A percentile compares a stretch with the other conserved stretches of the same genome.
Evolutionary conservation across 73 alveolate species (phyloP).

Genomic region (Tetrahymena borealis): DNA sequence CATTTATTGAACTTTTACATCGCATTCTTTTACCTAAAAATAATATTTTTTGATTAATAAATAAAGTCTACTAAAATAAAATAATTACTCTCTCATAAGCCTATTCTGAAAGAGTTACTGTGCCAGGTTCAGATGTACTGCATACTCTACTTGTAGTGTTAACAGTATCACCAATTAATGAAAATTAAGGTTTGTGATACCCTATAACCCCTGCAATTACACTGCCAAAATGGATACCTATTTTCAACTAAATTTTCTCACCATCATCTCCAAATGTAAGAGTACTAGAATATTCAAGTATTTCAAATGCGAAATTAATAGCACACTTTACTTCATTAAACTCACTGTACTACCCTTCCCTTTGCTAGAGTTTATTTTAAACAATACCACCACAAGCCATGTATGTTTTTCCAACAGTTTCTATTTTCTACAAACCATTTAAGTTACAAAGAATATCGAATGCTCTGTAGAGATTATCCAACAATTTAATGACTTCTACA

Average conservation of each 20-base stretch:
- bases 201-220: slow-evolving; percentile 68
- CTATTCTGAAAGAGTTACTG: slow-evolving; percentile 26
- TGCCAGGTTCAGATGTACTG: slow-evolving; percentile 25
- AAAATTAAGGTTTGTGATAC: slow-evolving; percentile 52
- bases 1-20: neutral
- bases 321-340: neutral
- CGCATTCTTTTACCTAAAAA: neutral
- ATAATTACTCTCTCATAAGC: slow-evolving; percentile 14
- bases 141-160: slow-evolving; percentile 54
- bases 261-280: slow-evolving; percentile 2
- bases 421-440: slow-evolving; percentile 56
- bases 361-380: neutral
- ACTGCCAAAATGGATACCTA: slow-evolving; percentile 51
- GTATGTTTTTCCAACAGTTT: slow-evolving; percentile 85
- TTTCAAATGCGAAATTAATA: neutral
- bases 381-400: slow-evolving; percentile 88
- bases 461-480: slow-evolving; percentile 36
- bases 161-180: slow-evolving; percentile 60
- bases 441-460: slow-evolving; percentile 37
- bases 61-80: neutral
- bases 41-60: neutral
- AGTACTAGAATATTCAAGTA: neutral
- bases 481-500: slow-evolving; percentile 18
- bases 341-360: neutral
- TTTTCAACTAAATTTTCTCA: slow-evolving; percentile 34